Base-by-base conservation (phyloP, 1,139 yeast species). In the Geotrichum siamense region DNA sequence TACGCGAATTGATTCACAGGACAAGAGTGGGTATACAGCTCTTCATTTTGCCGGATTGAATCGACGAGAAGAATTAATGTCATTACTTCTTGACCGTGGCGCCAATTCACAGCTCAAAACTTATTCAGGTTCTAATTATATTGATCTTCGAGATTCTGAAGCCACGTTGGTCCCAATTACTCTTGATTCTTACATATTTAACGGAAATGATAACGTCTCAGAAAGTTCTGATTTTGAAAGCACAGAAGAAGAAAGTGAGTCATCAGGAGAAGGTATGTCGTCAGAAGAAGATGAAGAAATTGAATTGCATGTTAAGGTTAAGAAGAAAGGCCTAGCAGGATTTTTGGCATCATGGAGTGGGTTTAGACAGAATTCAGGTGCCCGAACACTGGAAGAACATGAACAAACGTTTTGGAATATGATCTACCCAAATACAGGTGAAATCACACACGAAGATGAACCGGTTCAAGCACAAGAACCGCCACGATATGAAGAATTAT, bases 401-500 rank as follows among this genome's bases (percentile, higher is more conserved):
- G 43, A 35, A 29, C 19, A 33, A 10, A 19, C 39, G 25, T 21
- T 31, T 17, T 37, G 41, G 41, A 37, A 44, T 26, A 28, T 25
- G 30, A 37, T 40, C 8, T 40, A 39, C 16, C 43, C 47, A 10
- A 39, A 40, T 19, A 39, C 44, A 12, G 44, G 44, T 17, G 44
- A 40, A 17, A 32, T 37, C 13, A 20, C 35, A n/a, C 27, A 34
- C 15, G 36, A 43, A 9, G 32, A n/a, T 13, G 32, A 38, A 10
- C 30, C 31, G 10, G 50, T 47, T 19, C 42, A 31, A 21, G 56
- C 47, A 51, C 56, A 31, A 33, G 54, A 51, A 47, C 68, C 64
- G 51, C 95, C 95, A 10, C 72, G 79, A 26, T 85, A 85, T 56
- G 89, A 83, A 51, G 96, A 85, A 49, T 71, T 85, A 42, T 85